Percentiles rank a stretch among this genome's conserved stretches.
These are phyloP conservation scores for Aspergillus tamarii DNA, from an alignment of 2,329 filamentous ascomycete species.

Conservation along the genomic window DNA sequence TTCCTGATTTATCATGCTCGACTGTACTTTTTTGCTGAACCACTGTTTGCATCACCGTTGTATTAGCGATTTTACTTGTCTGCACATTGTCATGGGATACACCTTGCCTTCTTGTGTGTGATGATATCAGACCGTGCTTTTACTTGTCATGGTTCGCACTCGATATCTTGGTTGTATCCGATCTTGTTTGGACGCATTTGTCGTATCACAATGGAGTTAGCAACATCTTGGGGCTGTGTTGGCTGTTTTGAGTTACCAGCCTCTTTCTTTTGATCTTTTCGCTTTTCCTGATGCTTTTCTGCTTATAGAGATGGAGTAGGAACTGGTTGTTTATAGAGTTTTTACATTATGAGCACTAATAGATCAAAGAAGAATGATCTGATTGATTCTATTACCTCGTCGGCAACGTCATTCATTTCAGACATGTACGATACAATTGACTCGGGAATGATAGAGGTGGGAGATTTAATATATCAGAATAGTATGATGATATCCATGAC, in stretches of 20 bases:
- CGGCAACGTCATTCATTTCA: background rate
- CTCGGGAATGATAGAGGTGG: background rate
- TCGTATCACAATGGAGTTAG: background rate
- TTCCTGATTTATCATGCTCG: background rate
- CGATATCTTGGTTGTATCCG: background rate
- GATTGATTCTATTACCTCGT: background rate
- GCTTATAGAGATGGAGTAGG: background rate
- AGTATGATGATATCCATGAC: background rate
- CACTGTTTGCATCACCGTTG: background rate
- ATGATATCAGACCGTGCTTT: background rate
- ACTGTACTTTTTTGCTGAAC: background rate
- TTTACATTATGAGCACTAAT: background rate
- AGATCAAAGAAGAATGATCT: slow-evolving; percentile 2
- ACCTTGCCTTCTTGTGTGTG: background rate
- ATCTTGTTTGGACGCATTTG: background rate
- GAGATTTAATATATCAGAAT: background rate
- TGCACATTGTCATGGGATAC: background rate
- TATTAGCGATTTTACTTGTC: slow-evolving; percentile 1
- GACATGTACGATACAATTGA: background rate
- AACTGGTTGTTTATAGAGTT: background rate
- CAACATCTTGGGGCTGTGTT: background rate
- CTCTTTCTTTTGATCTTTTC: background rate
- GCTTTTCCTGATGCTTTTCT: background rate
- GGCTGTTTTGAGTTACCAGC: background rate
- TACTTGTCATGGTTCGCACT: background rate